Percentiles rank a stretch among this genome's conserved stretches.
These are phyloP conservation scores for Paramyrothecium sp. DNA, from an alignment of 2,329 filamentous ascomycete genomes.

Conservation along the genomic window DNA sequence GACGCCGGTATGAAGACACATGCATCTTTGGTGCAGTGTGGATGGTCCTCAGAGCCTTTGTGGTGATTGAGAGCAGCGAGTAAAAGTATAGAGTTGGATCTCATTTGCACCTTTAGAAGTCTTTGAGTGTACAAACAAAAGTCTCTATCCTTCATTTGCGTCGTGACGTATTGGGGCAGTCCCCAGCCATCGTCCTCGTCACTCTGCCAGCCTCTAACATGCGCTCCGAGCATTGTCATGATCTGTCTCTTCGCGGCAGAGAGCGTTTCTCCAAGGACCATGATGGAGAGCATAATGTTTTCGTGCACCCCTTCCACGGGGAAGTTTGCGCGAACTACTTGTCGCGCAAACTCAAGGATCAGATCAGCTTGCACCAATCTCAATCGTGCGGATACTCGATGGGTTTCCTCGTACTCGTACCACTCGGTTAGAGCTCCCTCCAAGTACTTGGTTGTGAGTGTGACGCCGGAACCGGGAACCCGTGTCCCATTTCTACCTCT, in stretches of 20 bases:
- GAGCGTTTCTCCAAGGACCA: neutral
- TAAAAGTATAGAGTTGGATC: neutral
- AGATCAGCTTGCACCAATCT: neutral
- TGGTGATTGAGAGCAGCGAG: neutral
- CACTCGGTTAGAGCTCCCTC: neutral
- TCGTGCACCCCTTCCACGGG: neutral
- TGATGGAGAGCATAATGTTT: neutral
- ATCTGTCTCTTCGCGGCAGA: neutral
- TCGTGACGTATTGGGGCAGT: neutral
- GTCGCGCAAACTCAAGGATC: neutral
- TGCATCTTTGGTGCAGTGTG: neutral
- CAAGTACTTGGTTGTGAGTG: neutral
- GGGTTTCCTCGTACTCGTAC: neutral
- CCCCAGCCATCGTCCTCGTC: conserved; percentile 1
- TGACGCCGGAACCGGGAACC: no score
- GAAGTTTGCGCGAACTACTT: neutral
- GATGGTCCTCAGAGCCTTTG: neutral
- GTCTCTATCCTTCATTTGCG: neutral
- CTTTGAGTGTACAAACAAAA: neutral
- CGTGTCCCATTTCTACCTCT: no score
- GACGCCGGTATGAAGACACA: neutral
- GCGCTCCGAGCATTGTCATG: neutral
- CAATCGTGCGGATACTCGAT: neutral
- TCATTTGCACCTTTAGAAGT: neutral
- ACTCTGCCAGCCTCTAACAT: neutral